Percentiles rank a stretch among this genome's conserved stretches.
phyloP scores from a whole-genome alignment of 2,329 filamentous ascomycete genomes.

The Pseudogymnoascus sp. region DNA sequence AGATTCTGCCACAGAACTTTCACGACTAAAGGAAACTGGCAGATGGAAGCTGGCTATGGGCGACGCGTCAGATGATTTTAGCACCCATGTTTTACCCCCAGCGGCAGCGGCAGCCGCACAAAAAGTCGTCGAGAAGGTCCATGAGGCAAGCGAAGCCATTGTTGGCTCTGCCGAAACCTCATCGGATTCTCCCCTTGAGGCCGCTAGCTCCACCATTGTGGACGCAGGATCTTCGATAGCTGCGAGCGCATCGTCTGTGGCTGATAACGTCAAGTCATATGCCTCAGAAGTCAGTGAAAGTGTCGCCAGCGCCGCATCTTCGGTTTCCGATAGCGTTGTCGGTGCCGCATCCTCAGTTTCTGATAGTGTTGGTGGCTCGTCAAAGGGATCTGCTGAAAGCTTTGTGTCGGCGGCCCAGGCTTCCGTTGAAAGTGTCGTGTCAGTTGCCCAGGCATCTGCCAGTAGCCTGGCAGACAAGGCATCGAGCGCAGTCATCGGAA shows the following conservation, averaged over 20 bases:
- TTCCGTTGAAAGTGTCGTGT: conserved; percentile 31
- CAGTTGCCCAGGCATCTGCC: conserved; percentile 27
- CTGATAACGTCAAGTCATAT: conserved; percentile 22
- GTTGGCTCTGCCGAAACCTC: conserved; percentile 26
- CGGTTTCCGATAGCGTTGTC: conserved; percentile 19
- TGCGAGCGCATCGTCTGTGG: conserved; percentile 20
- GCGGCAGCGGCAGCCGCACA: conserved; percentile 44
- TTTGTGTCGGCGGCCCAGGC: conserved; percentile 22
- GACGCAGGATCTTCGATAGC: conserved; percentile 20
- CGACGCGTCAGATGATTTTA: conserved; percentile 75
- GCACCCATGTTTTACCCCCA: conserved; percentile 56
- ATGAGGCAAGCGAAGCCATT: conserved; percentile 26
- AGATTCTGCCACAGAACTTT: conserved; percentile 71
- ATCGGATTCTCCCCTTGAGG: conserved; percentile 24
- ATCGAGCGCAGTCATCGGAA: conserved; percentile 26
- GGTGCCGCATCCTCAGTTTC: conserved; percentile 21
- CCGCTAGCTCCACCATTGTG: conserved; percentile 22
- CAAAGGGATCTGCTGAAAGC: conserved; percentile 21
- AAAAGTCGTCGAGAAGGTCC: conserved; percentile 26
- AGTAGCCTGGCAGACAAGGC: conserved; percentile 26
- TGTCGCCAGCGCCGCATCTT: conserved; percentile 22
- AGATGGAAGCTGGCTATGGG: conserved; percentile 73
- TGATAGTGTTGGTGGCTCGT: conserved; percentile 17
- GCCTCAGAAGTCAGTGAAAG: conserved; percentile 19
- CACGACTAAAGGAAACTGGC: conserved; percentile 74